Conservation (phyloP, 179 eudicot species). For the Amaranthus tricolor region DNA sequence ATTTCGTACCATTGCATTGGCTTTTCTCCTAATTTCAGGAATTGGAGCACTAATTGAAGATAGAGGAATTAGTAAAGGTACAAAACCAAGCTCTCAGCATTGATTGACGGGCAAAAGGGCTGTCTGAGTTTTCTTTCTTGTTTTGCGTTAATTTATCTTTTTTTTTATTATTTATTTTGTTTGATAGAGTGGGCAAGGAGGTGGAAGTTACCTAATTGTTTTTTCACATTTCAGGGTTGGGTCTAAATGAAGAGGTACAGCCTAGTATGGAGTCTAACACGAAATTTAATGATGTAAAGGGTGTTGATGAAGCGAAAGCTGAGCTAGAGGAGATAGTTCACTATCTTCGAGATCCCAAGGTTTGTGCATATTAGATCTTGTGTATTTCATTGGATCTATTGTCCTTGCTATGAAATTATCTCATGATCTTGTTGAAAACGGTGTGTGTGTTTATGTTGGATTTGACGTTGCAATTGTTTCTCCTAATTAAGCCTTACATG, state of each 20-base stretch:
- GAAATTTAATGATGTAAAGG: conserved; percentile 90
- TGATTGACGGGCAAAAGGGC: neutral
- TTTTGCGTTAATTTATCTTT: neutral
- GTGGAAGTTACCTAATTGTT: neutral
- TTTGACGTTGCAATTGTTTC: too few species aligned
- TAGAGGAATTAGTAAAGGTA: conserved; percentile 97
- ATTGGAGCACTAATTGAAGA: conserved; percentile 96
- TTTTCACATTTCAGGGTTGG: conserved; percentile 54
- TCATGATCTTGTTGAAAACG: neutral
- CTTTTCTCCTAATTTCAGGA: conserved; percentile 83
- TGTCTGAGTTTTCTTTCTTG: neutral
- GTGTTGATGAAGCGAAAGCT: conserved; percentile 97
- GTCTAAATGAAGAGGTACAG: conserved; percentile 91
- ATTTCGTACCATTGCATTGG: conserved; percentile 76
- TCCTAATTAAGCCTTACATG: too few species aligned
- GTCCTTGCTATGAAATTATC: neutral
- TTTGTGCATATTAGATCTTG: conserved; percentile 25
- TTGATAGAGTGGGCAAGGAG: neutral
- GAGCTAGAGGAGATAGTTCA: conserved; percentile 98
- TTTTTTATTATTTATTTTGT: neutral
- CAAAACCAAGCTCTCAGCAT: neutral
- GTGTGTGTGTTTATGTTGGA: too few species aligned
- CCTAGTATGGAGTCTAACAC: conserved; percentile 88
- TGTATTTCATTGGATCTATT: neutral
- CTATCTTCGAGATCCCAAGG: conserved; percentile 99